These are phyloP conservation scores for Fusarium algeriense DNA, from an alignment of 2,329 filamentous ascomycete genomes.

Conservation along the genomic window DNA sequence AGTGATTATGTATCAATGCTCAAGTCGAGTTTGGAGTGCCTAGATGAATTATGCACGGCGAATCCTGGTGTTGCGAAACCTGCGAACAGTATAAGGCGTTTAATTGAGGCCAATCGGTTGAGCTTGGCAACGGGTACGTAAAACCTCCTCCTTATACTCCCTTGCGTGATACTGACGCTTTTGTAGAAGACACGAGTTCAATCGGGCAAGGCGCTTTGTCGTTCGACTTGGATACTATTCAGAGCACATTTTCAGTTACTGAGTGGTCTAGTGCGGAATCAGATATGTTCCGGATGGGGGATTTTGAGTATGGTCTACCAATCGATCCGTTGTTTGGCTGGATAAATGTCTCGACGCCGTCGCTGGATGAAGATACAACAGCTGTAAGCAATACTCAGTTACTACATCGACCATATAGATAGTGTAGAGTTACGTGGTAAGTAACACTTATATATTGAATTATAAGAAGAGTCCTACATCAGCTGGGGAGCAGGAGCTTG, in stretches of 20 bases:
- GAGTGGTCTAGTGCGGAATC: neutral
- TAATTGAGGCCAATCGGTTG: neutral
- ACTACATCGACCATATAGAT: neutral
- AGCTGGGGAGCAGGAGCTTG: too few relatives aligned
- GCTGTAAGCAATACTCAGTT: accelerated
- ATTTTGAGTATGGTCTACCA: neutral
- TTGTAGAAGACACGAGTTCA: neutral
- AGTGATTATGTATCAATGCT: neutral
- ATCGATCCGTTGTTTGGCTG: slow-evolving; percentile 15
- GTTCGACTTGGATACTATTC: neutral
- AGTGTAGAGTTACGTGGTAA: neutral
- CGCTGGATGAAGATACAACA: neutral
- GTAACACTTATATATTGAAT: too few relatives aligned
- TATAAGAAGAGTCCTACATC: too few relatives aligned
- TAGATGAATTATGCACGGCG: slow-evolving; percentile 8
- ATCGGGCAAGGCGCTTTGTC: accelerated
- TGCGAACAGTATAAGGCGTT: neutral
- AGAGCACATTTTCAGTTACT: neutral
- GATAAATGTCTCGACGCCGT: slow-evolving; percentile 11
- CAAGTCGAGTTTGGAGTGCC: neutral
- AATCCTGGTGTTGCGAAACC: slow-evolving; percentile 14
- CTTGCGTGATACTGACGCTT: neutral
- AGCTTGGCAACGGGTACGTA: neutral
- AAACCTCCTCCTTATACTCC: accelerated
- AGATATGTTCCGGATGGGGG: neutral